phyloP scores from a whole-genome alignment of 345 rosid species.

The Brassica juncea region DNA sequence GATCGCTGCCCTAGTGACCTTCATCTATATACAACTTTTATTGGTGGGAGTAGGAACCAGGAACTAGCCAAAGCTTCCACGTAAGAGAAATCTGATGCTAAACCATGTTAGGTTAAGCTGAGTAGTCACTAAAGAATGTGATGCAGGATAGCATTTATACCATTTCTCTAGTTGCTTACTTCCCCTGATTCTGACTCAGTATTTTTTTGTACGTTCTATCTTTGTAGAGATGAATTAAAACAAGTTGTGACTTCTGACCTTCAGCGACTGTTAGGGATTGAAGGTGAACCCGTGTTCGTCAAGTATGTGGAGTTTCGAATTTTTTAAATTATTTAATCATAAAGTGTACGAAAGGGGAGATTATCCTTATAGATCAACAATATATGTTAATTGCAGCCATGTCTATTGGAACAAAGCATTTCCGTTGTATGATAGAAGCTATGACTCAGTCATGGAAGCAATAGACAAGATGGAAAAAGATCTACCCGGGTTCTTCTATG shows the following conservation, averaged over 20 bases:
- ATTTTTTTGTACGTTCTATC: background rate
- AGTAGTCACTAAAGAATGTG: background rate
- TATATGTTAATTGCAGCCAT: slow-evolving; percentile 60
- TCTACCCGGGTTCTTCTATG: slow-evolving; percentile 93
- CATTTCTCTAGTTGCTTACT: background rate
- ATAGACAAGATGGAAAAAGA: slow-evolving; percentile 74
- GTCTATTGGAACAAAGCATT: slow-evolving; percentile 87
- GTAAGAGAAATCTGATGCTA: slow-evolving; percentile 43
- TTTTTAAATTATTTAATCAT: background rate
- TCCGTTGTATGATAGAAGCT: slow-evolving; percentile 75
- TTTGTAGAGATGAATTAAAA: slow-evolving; percentile 65
- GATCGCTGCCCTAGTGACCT: slow-evolving; percentile 75
- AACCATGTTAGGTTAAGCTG: slow-evolving; percentile 1
- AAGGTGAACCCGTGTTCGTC: slow-evolving; percentile 82
- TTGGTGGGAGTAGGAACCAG: slow-evolving; percentile 89
- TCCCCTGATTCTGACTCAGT: background rate
- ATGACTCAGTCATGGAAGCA: slow-evolving; percentile 64
- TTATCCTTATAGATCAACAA: background rate
- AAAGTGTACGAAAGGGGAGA: slow-evolving; percentile 3
- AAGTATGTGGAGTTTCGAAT: slow-evolving; percentile 51
- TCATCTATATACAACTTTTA: slow-evolving; percentile 86
- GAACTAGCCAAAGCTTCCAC: slow-evolving; percentile 83
- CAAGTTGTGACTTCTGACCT: slow-evolving; percentile 84
- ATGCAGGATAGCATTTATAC: background rate
- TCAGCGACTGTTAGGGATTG: slow-evolving; percentile 74